Conservation (phyloP, 768 basidiomycete species). For the Panellus pusillus region DNA sequence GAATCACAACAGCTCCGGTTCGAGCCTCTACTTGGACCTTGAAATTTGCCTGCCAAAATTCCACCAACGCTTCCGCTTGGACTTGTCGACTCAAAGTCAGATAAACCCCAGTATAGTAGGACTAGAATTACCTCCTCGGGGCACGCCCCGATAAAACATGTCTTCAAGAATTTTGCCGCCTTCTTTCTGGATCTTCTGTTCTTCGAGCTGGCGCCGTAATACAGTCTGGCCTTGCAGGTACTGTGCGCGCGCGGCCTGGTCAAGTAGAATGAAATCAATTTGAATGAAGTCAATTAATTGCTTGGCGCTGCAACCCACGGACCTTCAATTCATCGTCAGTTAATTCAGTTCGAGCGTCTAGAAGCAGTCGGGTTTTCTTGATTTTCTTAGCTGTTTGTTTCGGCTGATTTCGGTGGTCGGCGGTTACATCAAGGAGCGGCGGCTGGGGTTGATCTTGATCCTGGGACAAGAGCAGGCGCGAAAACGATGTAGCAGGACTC, state of each 20-base stretch:
- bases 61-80: slow-evolving; percentile 59
- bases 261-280: background rate
- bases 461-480: slow-evolving; percentile 42
- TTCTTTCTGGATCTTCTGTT: slow-evolving; percentile 58
- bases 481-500: slow-evolving; percentile 41
- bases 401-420: slow-evolving; percentile 23
- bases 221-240: slow-evolving; percentile 64
- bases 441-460: slow-evolving; percentile 28
- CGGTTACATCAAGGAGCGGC: slow-evolving; percentile 32
- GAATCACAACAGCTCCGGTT: slow-evolving; percentile 43
- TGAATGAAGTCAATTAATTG: background rate
- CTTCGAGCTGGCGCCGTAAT: slow-evolving; percentile 49
- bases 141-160: slow-evolving; percentile 62
- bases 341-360: slow-evolving; percentile 77
- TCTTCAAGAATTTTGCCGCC: slow-evolving; percentile 54
- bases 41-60: slow-evolving; percentile 76
- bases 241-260: slow-evolving; percentile 59
- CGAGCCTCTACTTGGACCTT: slow-evolving; percentile 69
- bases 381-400: slow-evolving; percentile 27
- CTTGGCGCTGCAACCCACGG: slow-evolving; percentile 22
- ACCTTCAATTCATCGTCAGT: slow-evolving; percentile 82
- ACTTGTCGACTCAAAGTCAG: slow-evolving; percentile 40
- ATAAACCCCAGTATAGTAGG: background rate
- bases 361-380: slow-evolving; percentile 56
- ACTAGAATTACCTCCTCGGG: slow-evolving; percentile 53